Evolutionary conservation across 1,284 basidiomycete genomes (phyloP).

Genomic region (Wallemia mellicola): DNA sequence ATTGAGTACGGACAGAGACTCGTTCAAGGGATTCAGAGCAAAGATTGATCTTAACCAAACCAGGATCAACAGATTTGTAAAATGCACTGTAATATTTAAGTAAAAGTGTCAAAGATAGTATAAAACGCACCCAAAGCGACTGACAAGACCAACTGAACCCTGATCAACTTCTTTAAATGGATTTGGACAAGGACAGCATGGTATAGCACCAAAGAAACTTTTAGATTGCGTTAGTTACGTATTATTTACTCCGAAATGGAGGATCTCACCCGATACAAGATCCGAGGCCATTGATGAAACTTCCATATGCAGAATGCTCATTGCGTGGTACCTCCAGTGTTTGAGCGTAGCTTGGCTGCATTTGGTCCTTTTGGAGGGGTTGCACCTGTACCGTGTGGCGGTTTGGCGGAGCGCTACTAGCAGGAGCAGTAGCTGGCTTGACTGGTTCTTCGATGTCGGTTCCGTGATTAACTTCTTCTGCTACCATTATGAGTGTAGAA

Average conservation of each 20-base stretch:
- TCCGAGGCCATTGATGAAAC: slow-evolving; percentile 31
- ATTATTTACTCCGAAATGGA: neutral
- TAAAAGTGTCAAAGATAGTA: too few relatives aligned
- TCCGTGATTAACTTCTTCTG: neutral
- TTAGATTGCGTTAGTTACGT: slow-evolving; percentile 13
- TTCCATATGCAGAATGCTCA: slow-evolving; percentile 62
- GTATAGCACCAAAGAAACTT: slow-evolving; percentile 43
- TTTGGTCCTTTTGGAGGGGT: slow-evolving; percentile 47
- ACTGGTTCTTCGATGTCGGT: neutral
- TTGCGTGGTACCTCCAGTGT: slow-evolving; percentile 32
- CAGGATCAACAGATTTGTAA: slow-evolving; percentile 31
- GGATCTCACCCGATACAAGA: slow-evolving; percentile 10
- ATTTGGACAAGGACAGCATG: slow-evolving; percentile 25
- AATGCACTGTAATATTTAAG: too few relatives aligned
- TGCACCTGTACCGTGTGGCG: slow-evolving; percentile 34
- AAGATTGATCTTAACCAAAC: slow-evolving; percentile 60
- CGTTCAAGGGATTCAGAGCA: slow-evolving; percentile 6
- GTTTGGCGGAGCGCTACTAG: slow-evolving; percentile 8
- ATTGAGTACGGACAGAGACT: slow-evolving; percentile 77
- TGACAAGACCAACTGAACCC: slow-evolving; percentile 68
- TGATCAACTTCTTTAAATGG: slow-evolving; percentile 42
- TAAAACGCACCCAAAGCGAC: too few relatives aligned
- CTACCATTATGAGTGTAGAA: neutral
- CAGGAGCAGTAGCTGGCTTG: neutral
- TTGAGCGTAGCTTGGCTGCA: slow-evolving; percentile 65